A percentile compares a stretch with the other conserved stretches of the same genome.
Evolutionary conservation across 331 rosid genomes (phyloP).

Genomic region (Stylosanthes scabra): DNA sequence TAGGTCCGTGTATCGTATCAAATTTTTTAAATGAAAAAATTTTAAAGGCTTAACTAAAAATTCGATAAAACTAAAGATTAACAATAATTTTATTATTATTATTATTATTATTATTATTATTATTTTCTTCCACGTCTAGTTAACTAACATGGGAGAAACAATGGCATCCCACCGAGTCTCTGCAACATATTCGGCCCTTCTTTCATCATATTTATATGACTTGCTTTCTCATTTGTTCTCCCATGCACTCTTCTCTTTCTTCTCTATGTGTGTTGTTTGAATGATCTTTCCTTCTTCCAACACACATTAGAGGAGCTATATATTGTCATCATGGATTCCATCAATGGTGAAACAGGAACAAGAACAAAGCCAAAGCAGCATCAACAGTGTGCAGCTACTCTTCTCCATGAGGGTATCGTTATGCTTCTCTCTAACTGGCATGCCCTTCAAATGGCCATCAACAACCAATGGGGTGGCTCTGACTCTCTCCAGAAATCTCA

Average conservation of each 20-base stretch:
- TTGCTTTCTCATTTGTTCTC: slow-evolving; percentile 3
- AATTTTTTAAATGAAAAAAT: too few relatives aligned
- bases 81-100: too few relatives aligned
- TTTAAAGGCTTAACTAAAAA: too few relatives aligned
- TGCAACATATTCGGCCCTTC: slow-evolving; percentile 26
- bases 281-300: slow-evolving; percentile 13
- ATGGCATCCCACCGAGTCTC: background rate
- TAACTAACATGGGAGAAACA: background rate
- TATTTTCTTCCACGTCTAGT: slow-evolving; percentile 10
- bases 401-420: slow-evolving; percentile 39
- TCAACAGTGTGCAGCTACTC: background rate
- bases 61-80: too few relatives aligned
- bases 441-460: slow-evolving; percentile 77
- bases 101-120: too few relatives aligned
- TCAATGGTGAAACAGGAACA: background rate
- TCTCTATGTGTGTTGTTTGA: slow-evolving; percentile 29
- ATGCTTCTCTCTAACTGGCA: slow-evolving; percentile 69
- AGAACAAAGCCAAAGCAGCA: background rate
- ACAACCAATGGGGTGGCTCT: slow-evolving; percentile 74
- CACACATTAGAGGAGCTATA: slow-evolving; percentile 11
- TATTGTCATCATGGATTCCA: slow-evolving; percentile 52
- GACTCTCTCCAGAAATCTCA: slow-evolving; percentile 72
- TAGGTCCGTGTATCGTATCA: too few relatives aligned
- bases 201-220: background rate
- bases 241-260: slow-evolving; percentile 4